phyloP scores from a whole-genome alignment of 148 eudicot genomes.

The Fallopia convolvulus region DNA sequence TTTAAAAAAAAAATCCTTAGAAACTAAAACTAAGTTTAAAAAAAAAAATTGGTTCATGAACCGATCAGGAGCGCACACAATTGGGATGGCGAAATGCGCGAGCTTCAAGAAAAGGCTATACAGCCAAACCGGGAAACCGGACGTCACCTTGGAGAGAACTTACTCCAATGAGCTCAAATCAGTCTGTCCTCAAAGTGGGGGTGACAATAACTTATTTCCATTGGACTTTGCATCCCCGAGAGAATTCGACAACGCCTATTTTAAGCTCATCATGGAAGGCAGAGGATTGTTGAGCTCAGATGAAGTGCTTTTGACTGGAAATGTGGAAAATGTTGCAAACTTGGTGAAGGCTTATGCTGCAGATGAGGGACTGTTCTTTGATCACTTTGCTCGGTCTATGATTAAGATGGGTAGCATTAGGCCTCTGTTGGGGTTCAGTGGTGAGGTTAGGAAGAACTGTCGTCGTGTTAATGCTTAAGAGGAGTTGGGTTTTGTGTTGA shows the following conservation, averaged over 20 bases:
- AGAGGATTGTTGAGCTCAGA: conserved; percentile 72
- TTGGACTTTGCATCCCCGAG: conserved; percentile 65
- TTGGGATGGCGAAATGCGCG: conserved; percentile 72
- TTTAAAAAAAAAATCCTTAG: neutral
- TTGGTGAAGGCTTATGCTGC: conserved; percentile 58
- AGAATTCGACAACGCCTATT: conserved; percentile 73
- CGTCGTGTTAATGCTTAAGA: conserved; percentile 37
- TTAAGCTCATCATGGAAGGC: conserved; percentile 65
- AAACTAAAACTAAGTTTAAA: neutral
- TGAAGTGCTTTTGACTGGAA: conserved; percentile 64
- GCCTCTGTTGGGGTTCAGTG: conserved; percentile 59
- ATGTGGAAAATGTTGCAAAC: conserved; percentile 24
- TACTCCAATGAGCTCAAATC: conserved; percentile 57
- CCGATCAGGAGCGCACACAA: conserved; percentile 69
- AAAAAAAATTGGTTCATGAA: neutral
- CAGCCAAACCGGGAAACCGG: conserved; percentile 72
- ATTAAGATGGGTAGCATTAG: conserved; percentile 64
- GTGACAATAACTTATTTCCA: conserved; percentile 62
- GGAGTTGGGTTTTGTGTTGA: neutral
- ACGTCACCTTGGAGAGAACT: conserved; percentile 45
- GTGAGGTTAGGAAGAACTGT: conserved; percentile 71
- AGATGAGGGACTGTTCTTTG: conserved; percentile 50
- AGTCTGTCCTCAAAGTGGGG: conserved; percentile 57
- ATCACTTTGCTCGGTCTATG: conserved; percentile 71
- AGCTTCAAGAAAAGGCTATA: conserved; percentile 76